Conservation (phyloP, 1,284 basidiomycete genomes). For the Salmacisia buchloeana region DNA sequence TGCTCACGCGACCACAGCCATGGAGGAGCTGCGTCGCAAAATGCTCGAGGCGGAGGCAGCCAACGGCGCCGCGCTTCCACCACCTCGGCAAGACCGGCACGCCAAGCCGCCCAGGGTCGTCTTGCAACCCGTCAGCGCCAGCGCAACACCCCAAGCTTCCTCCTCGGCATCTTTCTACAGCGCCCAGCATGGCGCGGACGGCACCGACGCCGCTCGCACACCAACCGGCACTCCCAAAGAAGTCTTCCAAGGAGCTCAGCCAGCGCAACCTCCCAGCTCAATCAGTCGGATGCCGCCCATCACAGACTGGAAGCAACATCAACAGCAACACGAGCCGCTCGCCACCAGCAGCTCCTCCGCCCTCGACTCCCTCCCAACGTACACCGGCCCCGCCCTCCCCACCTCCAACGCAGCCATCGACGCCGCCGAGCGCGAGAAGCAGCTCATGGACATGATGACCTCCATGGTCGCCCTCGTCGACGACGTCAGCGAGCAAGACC, state of each 20-base stretch:
- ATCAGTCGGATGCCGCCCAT: too few species aligned
- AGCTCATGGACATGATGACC: constrained; percentile 32
- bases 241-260: too few species aligned
- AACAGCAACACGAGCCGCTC: background rate
- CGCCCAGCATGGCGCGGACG: too few species aligned
- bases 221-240: too few species aligned
- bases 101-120: background rate
- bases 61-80: background rate
- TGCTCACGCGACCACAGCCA: too few species aligned
- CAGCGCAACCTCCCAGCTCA: too few species aligned
- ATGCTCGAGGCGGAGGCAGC: background rate
- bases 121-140: background rate
- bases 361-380: background rate
- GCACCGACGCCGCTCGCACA: too few species aligned
- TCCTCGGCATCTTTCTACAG: too few species aligned
- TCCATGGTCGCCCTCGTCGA: constrained; percentile 32
- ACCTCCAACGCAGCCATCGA: constrained; percentile 14
- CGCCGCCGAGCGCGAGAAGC: constrained; percentile 31
- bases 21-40: background rate
- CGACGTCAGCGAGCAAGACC: constrained; percentile 19
- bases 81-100: background rate
- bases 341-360: background rate
- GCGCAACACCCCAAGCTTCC: too few species aligned
- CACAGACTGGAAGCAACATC: too few species aligned
- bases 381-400: background rate